phyloP scores from a whole-genome alignment of 2,329 filamentous ascomycete species.

The Penicillium freii region DNA sequence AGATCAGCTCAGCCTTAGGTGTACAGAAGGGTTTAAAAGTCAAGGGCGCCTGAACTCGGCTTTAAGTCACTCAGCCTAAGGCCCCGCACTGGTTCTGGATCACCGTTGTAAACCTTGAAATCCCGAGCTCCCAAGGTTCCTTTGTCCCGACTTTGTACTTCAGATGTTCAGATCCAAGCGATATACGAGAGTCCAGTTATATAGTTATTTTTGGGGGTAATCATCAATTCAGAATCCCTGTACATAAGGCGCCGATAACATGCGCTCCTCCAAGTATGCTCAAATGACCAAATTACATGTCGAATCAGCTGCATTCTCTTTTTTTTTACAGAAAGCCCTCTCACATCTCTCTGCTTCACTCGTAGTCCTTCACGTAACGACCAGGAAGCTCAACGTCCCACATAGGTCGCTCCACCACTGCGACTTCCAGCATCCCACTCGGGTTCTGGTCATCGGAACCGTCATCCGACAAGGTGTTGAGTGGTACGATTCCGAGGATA shows the following conservation, averaged over 20 bases:
- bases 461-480: slow-evolving; percentile 43
- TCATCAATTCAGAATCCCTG: slow-evolving; percentile 14
- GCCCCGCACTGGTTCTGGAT: slow-evolving; percentile 2
- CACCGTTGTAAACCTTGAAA: not conserved
- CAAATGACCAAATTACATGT: slow-evolving; percentile 17
- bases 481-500: slow-evolving; percentile 72
- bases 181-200: not conserved
- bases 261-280: slow-evolving; percentile 21
- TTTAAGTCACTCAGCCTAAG: not conserved
- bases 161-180: not conserved
- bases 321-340: slow-evolving; percentile 1
- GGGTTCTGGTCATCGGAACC: slow-evolving; percentile 32
- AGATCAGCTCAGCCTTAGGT: not conserved
- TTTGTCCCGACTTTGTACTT: not conserved
- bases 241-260: slow-evolving; percentile 24
- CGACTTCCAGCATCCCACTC: slow-evolving; percentile 62
- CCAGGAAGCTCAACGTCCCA: slow-evolving; percentile 79
- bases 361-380: slow-evolving; percentile 62
- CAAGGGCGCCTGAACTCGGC: not conserved
- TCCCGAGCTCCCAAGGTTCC: not conserved
- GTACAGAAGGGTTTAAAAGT: not conserved
- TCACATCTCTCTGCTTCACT: slow-evolving; percentile 30
- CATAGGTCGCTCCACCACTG: slow-evolving; percentile 79
- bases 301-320: slow-evolving; percentile 11
- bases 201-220: not conserved